Evolutionary conservation across 2,329 filamentous ascomycete genomes (phyloP).

Genomic region (Epichloe uncinata): DNA sequence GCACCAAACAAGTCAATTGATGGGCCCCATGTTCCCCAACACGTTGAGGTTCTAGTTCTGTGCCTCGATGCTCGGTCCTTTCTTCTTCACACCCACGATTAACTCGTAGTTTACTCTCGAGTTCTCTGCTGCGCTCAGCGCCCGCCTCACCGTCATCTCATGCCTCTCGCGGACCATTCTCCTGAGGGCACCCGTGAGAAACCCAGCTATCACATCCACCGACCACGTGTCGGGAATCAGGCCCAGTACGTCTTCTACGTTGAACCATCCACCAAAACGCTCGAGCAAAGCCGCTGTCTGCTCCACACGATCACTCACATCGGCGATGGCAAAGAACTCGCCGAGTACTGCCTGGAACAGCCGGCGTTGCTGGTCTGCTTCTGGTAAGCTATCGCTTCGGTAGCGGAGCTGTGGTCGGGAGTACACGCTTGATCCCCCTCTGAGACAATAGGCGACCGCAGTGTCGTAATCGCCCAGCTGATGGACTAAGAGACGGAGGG

Average conservation of each 20-base stretch:
- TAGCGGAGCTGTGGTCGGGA: slow-evolving; percentile 23
- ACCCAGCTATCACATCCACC: slow-evolving; percentile 68
- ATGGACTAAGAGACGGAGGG: slow-evolving; percentile 73
- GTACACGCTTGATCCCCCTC: slow-evolving; percentile 64
- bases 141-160: slow-evolving; percentile 58
- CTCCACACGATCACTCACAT: slow-evolving; percentile 64
- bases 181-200: slow-evolving; percentile 65
- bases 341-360: slow-evolving; percentile 67
- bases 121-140: slow-evolving; percentile 68
- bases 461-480: slow-evolving; percentile 91
- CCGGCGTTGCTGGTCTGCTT: slow-evolving; percentile 50
- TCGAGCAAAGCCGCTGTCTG: slow-evolving; percentile 78
- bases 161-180: slow-evolving; percentile 62
- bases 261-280: slow-evolving; percentile 81
- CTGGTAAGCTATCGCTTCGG: slow-evolving; percentile 30
- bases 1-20: too few species aligned
- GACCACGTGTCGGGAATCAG: slow-evolving; percentile 77
- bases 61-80: slow-evolving; percentile 45
- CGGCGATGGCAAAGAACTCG: slow-evolving; percentile 69
- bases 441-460: slow-evolving; percentile 83
- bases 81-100: slow-evolving; percentile 40
- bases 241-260: slow-evolving; percentile 62
- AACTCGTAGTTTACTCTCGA: slow-evolving; percentile 46
- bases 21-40: too few species aligned
- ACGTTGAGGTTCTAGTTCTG: slow-evolving; percentile 13